phyloP scores from a whole-genome alignment of 208 protist genomes.

The Wallacemonas sp. region DNA sequence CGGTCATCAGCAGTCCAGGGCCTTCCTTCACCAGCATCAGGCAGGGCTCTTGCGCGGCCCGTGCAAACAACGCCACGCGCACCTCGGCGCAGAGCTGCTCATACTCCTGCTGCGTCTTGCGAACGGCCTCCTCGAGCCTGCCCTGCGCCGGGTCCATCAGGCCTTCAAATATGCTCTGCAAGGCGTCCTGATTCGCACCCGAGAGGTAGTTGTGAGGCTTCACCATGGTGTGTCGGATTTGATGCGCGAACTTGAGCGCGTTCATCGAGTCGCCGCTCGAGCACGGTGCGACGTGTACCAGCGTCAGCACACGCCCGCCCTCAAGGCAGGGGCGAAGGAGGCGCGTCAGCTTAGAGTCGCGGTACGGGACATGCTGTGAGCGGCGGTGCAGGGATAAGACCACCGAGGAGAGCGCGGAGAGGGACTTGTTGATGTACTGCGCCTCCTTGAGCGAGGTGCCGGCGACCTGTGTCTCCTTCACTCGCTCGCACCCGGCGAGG shows the following conservation, averaged over 20 bases:
- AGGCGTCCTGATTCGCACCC: slow-evolving; percentile 40
- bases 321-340: slow-evolving; percentile 87
- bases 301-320: slow-evolving; percentile 69
- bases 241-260: slow-evolving; percentile 84
- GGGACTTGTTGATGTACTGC: slow-evolving; percentile 93
- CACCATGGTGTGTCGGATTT: slow-evolving; percentile 78
- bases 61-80: slow-evolving; percentile 58
- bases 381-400: slow-evolving; percentile 76
- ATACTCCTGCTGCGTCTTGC: slow-evolving; percentile 43
- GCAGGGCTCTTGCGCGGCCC: slow-evolving; percentile 8
- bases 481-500: slow-evolving; percentile 96
- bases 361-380: slow-evolving; percentile 87
- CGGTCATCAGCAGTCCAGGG: neutral
- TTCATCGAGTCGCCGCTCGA: slow-evolving; percentile 63
- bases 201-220: slow-evolving; percentile 59
- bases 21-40: neutral
- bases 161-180: slow-evolving; percentile 76
- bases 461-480: slow-evolving; percentile 89
- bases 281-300: slow-evolving; percentile 86
- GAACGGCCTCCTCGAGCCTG: slow-evolving; percentile 49
- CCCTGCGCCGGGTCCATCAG: slow-evolving; percentile 71
- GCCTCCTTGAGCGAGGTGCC: slow-evolving; percentile 79
- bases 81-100: slow-evolving; percentile 75
- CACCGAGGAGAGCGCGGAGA: slow-evolving; percentile 85
- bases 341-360: slow-evolving; percentile 92